These are phyloP conservation scores for Colletotrichum sublineola DNA, from an alignment of 2,329 filamentous ascomycete genomes.

Conservation along the genomic window DNA sequence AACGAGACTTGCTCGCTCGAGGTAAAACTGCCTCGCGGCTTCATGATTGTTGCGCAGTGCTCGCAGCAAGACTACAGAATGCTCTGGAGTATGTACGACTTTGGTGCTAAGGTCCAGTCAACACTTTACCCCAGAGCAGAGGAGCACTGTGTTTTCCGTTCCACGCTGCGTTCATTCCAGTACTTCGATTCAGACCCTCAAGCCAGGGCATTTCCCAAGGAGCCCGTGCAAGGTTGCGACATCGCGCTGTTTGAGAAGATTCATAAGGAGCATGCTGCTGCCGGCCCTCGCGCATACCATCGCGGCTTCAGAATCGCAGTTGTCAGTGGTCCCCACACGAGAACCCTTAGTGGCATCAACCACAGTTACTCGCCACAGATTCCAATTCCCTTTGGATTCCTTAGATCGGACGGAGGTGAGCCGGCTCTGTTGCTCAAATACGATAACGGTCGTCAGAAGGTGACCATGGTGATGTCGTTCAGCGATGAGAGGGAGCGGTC, in stretches of 20 bases:
- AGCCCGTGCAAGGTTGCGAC: conserved; percentile 78
- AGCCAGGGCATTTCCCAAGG: conserved; percentile 79
- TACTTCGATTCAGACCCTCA: conserved; percentile 83
- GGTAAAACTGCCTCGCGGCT: conserved; percentile 80
- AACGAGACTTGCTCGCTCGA: conserved; percentile 75
- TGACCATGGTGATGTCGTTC: conserved; percentile 84
- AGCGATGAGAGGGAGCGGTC: conserved; percentile 78
- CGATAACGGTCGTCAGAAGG: conserved; percentile 73
- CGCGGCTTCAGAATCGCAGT: conserved; percentile 84
- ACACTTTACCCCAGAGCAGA: conserved; percentile 77
- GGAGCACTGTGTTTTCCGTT: conserved; percentile 78
- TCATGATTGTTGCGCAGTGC: conserved; percentile 78
- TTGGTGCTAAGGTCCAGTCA: conserved; percentile 80
- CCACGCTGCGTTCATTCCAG: conserved; percentile 79
- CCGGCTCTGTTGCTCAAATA: conserved; percentile 80
- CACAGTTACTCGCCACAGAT: conserved; percentile 75
- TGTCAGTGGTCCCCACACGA: conserved; percentile 81
- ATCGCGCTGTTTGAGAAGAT: conserved; percentile 81
- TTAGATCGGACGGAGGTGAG: conserved; percentile 77
- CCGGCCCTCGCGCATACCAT: conserved; percentile 79
- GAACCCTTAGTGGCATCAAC: conserved; percentile 81
- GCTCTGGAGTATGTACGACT: conserved; percentile 87
- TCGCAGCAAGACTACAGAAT: conserved; percentile 82
- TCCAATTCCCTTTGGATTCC: conserved; percentile 83
- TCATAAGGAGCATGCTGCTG: conserved; percentile 77